phyloP scores from a whole-genome alignment of 495 filamentous ascomycete genomes.

The Achaetomiella virescens region DNA sequence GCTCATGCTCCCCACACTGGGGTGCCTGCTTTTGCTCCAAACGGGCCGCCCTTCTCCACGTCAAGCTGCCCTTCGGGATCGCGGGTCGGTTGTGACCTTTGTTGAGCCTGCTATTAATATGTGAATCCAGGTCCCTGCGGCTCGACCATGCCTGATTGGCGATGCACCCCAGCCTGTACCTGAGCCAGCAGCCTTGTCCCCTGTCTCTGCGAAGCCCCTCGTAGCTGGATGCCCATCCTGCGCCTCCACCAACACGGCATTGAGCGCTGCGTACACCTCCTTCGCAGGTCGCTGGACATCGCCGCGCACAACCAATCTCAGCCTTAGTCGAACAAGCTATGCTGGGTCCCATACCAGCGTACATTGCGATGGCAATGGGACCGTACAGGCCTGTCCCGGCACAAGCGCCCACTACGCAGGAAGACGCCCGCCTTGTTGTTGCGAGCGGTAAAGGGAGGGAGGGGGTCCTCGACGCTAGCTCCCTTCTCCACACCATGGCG shows the following conservation, averaged over 20 bases:
- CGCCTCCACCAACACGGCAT: conserved; percentile 27
- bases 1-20: conserved; percentile 16
- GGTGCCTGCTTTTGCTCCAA: conserved; percentile 22
- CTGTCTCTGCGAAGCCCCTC: conserved; percentile 8
- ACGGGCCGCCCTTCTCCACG: conserved; percentile 12
- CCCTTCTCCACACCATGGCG: conserved; percentile 28
- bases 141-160: conserved; percentile 25
- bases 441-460: conserved; percentile 2
- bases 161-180: conserved; percentile 22
- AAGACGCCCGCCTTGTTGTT: not conserved
- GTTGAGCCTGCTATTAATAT: conserved; percentile 30
- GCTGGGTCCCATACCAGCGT: conserved; percentile 8
- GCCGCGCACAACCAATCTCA: conserved; percentile 23
- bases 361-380: conserved; percentile 15
- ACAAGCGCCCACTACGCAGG: conserved; percentile 16
- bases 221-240: conserved; percentile 11
- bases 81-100: conserved; percentile 24
- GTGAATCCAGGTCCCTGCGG: conserved; percentile 28
- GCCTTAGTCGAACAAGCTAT: conserved; percentile 27
- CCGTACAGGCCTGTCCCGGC: conserved; percentile 10
- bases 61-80: conserved; percentile 14
- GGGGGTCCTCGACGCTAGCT: conserved; percentile 5
- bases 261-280: conserved; percentile 16
- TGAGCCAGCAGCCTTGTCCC: conserved; percentile 25
- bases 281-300: not conserved